phyloP scores from a whole-genome alignment of 805 yeast species.

The Maudiozyma saulgeensis region DNA sequence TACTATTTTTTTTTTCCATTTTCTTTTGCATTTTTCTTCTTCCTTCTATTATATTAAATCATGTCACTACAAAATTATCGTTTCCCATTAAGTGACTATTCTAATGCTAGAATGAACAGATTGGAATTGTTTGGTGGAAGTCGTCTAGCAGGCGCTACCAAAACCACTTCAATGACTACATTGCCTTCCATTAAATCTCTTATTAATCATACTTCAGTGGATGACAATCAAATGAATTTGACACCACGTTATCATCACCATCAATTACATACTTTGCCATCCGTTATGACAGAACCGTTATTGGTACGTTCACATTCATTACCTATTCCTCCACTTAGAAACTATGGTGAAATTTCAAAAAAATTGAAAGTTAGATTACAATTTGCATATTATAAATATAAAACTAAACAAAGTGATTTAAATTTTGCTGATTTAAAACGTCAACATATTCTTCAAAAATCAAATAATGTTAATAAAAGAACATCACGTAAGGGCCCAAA shows the following conservation, averaged over 20 bases:
- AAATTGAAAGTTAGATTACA: conserved; percentile 39
- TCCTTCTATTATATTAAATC: not conserved
- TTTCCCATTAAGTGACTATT: conserved; percentile 21
- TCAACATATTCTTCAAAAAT: not conserved
- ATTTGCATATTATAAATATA: conserved; percentile 43
- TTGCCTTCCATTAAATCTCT: conserved; percentile 18
- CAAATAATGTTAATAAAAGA: not conserved
- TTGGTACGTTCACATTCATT: not conserved
- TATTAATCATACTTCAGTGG: conserved; percentile 3
- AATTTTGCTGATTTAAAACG: conserved; percentile 13
- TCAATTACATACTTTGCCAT: not conserved
- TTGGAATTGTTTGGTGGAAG: conserved; percentile 5
- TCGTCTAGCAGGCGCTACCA: not conserved
- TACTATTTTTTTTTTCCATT: too few relatives aligned
- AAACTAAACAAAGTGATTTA: conserved; percentile 36
- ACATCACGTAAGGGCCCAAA: not conserved
- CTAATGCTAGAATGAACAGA: conserved; percentile 20
- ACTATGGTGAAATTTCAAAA: conserved; percentile 16
- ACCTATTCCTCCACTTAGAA: conserved; percentile 1
- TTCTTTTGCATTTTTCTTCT: not conserved
- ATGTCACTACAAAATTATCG: conserved; percentile 18
- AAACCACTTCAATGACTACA: conserved; percentile 4
- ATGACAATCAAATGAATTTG: not conserved
- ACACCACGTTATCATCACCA: not conserved
- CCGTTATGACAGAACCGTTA: not conserved